phyloP scores from a whole-genome alignment of 2,329 filamentous ascomycete species.

The Penicillium thymicola region DNA sequence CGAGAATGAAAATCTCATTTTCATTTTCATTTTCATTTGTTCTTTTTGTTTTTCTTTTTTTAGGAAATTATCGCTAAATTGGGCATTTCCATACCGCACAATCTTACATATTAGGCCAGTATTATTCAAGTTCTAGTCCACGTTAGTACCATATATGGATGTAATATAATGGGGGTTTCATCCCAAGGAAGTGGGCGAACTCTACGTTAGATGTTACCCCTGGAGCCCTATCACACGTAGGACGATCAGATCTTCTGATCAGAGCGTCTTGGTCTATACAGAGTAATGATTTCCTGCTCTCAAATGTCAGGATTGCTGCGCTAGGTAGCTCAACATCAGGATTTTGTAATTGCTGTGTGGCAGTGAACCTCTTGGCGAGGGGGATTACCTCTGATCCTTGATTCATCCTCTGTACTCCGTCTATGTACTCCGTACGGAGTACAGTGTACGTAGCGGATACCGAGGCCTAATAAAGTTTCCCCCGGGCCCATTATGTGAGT shows the following conservation, averaged over 20 bases:
- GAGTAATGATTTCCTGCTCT: neutral
- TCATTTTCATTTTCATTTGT: neutral
- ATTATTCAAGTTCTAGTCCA: neutral
- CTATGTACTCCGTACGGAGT: neutral
- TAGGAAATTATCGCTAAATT: neutral
- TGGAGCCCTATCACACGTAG: neutral
- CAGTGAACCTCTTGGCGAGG: neutral
- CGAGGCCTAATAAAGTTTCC: constrained; percentile 12
- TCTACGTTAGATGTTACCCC: neutral
- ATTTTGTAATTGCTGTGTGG: neutral
- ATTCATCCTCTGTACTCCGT: neutral
- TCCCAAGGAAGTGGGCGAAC: neutral
- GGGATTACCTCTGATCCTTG: neutral
- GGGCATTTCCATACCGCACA: neutral
- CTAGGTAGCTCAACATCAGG: neutral
- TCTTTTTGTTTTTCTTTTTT: neutral
- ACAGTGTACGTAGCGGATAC: neutral
- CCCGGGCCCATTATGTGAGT: neutral
- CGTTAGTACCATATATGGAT: neutral
- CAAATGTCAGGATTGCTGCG: neutral
- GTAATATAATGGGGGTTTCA: neutral
- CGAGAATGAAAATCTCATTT: constrained; percentile 10
- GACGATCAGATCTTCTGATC: constrained; percentile 3
- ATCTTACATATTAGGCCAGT: neutral
- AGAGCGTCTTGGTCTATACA: neutral